Conservation (phyloP, 371 early-diverging fungal genomes). For the Dinochytrium kinnereticum region DNA sequence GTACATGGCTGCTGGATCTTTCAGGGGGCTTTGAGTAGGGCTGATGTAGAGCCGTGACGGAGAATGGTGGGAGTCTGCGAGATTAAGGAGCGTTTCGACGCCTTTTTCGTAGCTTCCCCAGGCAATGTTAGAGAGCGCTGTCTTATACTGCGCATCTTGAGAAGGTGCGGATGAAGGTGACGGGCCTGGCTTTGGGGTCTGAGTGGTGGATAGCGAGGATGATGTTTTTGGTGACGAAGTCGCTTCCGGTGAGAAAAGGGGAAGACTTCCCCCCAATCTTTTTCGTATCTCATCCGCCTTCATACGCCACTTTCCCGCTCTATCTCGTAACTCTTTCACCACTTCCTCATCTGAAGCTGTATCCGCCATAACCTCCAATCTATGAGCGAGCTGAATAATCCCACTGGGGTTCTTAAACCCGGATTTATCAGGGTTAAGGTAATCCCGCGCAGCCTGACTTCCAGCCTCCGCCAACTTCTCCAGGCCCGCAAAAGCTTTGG, state of each 20-base stretch:
- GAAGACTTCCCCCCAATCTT: not conserved
- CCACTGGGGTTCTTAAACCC: conserved; percentile 12
- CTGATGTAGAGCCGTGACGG: not conserved
- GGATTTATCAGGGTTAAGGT: not conserved
- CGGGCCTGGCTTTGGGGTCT: not conserved
- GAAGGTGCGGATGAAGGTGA: not conserved
- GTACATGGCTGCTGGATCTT: conserved; percentile 14
- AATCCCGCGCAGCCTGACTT: not conserved
- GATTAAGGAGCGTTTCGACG: not conserved
- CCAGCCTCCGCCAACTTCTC: not conserved
- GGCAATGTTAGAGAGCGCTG: not conserved
- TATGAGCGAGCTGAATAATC: not conserved
- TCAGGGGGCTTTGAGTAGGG: not conserved
- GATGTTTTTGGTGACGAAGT: not conserved
- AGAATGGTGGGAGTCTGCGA: not conserved
- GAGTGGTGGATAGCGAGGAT: not conserved
- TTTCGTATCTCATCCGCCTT: conserved; percentile 1
- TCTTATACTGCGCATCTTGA: not conserved
- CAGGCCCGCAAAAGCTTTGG: not conserved
- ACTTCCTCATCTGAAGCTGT: not conserved
- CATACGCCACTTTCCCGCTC: not conserved
- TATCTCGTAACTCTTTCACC: not conserved
- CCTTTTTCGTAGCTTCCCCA: conserved; percentile 20
- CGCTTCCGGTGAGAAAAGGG: not conserved
- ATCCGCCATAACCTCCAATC: conserved; percentile 1